A percentile compares a stretch with the other conserved stretches of the same genome.
Evolutionary conservation across 2,329 filamentous ascomycete species (phyloP).

Genomic region (Botryotinia globosa): DNA sequence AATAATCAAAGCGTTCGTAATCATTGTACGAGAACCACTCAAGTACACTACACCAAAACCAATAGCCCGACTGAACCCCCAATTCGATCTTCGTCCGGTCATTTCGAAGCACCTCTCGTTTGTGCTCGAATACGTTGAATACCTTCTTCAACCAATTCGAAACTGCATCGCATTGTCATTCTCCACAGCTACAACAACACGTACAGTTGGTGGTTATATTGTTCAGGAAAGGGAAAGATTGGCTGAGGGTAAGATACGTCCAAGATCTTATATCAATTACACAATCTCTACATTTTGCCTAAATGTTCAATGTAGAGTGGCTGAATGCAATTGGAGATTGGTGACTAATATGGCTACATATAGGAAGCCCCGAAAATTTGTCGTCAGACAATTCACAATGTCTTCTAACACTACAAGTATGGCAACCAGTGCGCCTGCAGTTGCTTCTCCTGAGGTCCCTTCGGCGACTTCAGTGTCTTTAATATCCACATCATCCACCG

Average conservation of each 20-base stretch:
- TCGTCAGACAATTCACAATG: slow-evolving; percentile 32
- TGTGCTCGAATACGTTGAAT: slow-evolving; percentile 3
- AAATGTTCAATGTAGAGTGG: slow-evolving; percentile 1
- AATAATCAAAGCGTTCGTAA: slow-evolving; percentile 21
- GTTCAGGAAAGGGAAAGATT: slow-evolving; percentile 5
- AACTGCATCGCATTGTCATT: slow-evolving; percentile 16
- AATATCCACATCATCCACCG: neutral
- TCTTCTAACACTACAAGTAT: slow-evolving; percentile 35
- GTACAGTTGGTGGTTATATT: neutral
- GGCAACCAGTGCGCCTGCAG: slow-evolving; percentile 24
- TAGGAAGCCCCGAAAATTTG: slow-evolving; percentile 25
- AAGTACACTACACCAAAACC: neutral
- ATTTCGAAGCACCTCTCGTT: slow-evolving; percentile 23
- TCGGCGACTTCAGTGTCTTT: slow-evolving; percentile 24
- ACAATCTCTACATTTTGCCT: neutral
- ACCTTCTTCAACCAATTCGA: slow-evolving; percentile 28
- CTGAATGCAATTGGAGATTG: neutral
- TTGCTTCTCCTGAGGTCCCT: slow-evolving; percentile 21
- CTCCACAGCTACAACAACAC: slow-evolving; percentile 3
- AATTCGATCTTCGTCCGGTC: slow-evolving; percentile 13
- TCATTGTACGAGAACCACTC: slow-evolving; percentile 1
- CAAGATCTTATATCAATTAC: slow-evolving; percentile 8
- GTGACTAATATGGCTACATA: slow-evolving; percentile 28
- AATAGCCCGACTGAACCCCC: neutral
- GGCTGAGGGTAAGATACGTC: slow-evolving; percentile 7